Evolutionary conservation across 805 yeast genomes (phyloP).

Genomic region (Candida ipomoeae): DNA sequence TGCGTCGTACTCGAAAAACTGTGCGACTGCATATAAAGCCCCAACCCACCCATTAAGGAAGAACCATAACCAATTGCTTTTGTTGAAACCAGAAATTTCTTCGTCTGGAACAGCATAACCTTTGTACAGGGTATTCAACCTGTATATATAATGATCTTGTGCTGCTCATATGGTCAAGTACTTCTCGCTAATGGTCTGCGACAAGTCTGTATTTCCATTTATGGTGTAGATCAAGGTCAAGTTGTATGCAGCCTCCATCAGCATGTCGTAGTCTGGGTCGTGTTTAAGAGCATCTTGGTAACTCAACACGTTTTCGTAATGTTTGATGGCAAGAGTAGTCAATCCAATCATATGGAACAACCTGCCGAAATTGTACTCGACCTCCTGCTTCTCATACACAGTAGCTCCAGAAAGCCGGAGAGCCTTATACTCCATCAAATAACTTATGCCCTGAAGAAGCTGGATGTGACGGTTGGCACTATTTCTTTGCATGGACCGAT

Average conservation of each 20-base stretch:
- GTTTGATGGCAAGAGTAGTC: conserved; percentile 64
- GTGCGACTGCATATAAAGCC: too few species aligned
- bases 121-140: too few species aligned
- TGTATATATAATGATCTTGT: too few species aligned
- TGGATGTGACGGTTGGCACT: conserved; percentile 84
- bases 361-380: conserved; percentile 78
- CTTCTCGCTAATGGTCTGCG: conserved; percentile 59
- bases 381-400: conserved; percentile 63
- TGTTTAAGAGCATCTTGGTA: conserved; percentile 34
- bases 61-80: too few species aligned
- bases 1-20: background rate
- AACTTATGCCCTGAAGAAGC: conserved; percentile 80
- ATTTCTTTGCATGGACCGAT: conserved; percentile 87
- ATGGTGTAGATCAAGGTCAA: conserved; percentile 67
- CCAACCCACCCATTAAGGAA: too few species aligned
- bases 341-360: conserved; percentile 82
- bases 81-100: too few species aligned
- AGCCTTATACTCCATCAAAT: conserved; percentile 64
- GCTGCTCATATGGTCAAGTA: conserved; percentile 46
- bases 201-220: conserved; percentile 67
- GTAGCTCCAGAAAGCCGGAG: conserved; percentile 40
- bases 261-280: conserved; percentile 54
- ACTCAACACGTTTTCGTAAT: conserved; percentile 64
- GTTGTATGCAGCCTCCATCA: conserved; percentile 82
- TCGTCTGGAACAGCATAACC: too few species aligned